Evolutionary conservation across 2,329 filamentous ascomycete genomes (phyloP), one percentile per base, ranked within the genome.

Genomic region (Fusarium buharicum): DNA sequence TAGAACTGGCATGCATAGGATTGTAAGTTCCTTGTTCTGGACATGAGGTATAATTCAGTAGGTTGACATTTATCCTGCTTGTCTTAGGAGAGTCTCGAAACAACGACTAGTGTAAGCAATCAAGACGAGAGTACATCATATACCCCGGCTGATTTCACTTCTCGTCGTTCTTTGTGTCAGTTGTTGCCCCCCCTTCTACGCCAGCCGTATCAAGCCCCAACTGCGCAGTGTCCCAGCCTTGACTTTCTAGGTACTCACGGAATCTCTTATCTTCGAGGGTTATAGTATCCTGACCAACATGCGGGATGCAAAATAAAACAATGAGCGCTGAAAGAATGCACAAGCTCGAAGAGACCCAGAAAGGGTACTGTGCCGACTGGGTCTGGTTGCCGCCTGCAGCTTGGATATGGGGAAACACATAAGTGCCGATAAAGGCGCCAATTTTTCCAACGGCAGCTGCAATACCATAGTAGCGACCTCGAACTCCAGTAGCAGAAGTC

Each of bases 261-360:
- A 97, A 97, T 38, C 84, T 83, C 9, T 80, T 72, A 70, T 97
- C 93, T 75, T 97, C 93, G 14, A 83, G 71, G 1, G 88, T 85
- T 61, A 97, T 96, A 0, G 92, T 96, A 69, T 97, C 90, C 77
- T 96, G 84, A n/a, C 87, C 87, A 59, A 97, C 90, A 43, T 91
- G 78, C 0, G 93, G 93, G 45, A 97, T 75, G 55, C 84, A 83
- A 68, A 92, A 85, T 9, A 90, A 78, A 2, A 80, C 68, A 11
- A 79, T 73, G 6, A 62, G 76, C 0, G 91, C 92, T 3, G 87
- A 89, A 44, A 97, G 79, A n/a, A 96, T 76, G 66, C 91, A 95
- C 51, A 97, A 76, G 20, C 85, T 81, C 34, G 88, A 90, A 2
- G 88, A 89, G n/a, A 97, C 91, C 75, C 88, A 97, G 78, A 97